Conservation (phyloP, 257 asterid species). For the Gentiana dahurica region DNA sequence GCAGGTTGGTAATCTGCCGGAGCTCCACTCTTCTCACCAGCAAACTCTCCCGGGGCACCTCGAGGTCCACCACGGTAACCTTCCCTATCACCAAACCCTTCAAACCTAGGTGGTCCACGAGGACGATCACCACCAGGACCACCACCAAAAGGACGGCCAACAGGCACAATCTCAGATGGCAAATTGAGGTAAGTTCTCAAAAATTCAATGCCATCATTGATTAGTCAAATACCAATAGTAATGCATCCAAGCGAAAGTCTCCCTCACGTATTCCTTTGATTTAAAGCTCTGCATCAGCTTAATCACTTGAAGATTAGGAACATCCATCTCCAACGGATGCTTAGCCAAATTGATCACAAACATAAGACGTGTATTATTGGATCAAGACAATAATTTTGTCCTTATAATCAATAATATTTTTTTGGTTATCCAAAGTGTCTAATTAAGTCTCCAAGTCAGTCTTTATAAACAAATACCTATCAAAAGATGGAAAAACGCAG, state of each 20-base stretch:
- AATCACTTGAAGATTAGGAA: constrained; percentile 84
- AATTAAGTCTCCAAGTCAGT: no score
- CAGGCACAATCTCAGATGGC: constrained; percentile 89
- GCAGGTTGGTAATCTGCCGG: constrained; percentile 93
- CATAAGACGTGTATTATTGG: no score
- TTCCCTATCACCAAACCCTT: constrained; percentile 83
- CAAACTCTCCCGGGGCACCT: constrained; percentile 80
- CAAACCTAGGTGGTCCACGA: constrained; percentile 90
- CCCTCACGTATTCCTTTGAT: constrained; percentile 80
- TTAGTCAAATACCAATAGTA: constrained; percentile 87
- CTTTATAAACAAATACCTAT: no score
- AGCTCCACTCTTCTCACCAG: constrained; percentile 86
- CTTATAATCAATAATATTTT: no score
- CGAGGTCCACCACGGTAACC: constrained; percentile 92
- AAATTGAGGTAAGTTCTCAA: constrained; percentile 78
- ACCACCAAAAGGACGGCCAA: constrained; percentile 88
- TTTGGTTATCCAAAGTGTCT: no score
- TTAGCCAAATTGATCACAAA: constrained; percentile 46
- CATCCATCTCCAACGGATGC: constrained; percentile 78
- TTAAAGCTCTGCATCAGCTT: constrained; percentile 98
- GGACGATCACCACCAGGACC: constrained; percentile 88
- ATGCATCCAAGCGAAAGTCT: constrained; percentile 98
- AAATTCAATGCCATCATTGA: constrained; percentile 91
- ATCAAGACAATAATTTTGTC: no score
- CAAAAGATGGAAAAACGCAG: constrained; percentile 70